Conservation (phyloP, 805 yeast species). For the Kodamaea jinghongensis region DNA sequence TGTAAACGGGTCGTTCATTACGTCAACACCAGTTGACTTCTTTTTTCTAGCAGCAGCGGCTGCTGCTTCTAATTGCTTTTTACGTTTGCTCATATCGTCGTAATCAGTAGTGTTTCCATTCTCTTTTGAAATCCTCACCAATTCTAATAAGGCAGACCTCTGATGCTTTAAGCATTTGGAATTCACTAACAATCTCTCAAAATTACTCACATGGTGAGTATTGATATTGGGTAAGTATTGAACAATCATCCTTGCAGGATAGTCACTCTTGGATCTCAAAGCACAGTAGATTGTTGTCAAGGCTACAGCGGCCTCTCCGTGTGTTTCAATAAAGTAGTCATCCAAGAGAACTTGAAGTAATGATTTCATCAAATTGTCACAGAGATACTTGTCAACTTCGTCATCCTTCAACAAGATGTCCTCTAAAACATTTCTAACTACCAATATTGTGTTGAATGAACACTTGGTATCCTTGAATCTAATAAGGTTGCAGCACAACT, state of each 20-base stretch:
- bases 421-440: slow-evolving; percentile 69
- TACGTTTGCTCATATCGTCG: slow-evolving; percentile 47
- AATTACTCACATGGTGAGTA: slow-evolving; percentile 54
- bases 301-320: slow-evolving; percentile 88
- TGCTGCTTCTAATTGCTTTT: slow-evolving; percentile 53
- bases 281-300: slow-evolving; percentile 77
- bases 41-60: slow-evolving; percentile 45
- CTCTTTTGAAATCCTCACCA: slow-evolving; percentile 62
- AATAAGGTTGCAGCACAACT: slow-evolving; percentile 71
- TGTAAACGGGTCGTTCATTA: slow-evolving; percentile 68
- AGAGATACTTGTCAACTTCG: slow-evolving; percentile 69
- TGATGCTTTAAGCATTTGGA: slow-evolving; percentile 77
- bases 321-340: slow-evolving; percentile 79
- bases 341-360: slow-evolving; percentile 66
- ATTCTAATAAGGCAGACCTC: slow-evolving; percentile 72
- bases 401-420: slow-evolving; percentile 67
- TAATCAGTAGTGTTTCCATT: slow-evolving; percentile 29
- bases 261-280: slow-evolving; percentile 63
- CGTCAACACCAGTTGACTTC: slow-evolving; percentile 43
- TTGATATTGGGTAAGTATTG: slow-evolving; percentile 53
- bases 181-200: slow-evolving; percentile 61
- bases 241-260: slow-evolving; percentile 61
- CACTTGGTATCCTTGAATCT: slow-evolving; percentile 87
- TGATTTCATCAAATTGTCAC: slow-evolving; percentile 66
- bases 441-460: slow-evolving; percentile 82